Evolutionary conservation across 2,329 filamentous ascomycete species (phyloP).

Genomic region (Aspergillus uvarum): DNA sequence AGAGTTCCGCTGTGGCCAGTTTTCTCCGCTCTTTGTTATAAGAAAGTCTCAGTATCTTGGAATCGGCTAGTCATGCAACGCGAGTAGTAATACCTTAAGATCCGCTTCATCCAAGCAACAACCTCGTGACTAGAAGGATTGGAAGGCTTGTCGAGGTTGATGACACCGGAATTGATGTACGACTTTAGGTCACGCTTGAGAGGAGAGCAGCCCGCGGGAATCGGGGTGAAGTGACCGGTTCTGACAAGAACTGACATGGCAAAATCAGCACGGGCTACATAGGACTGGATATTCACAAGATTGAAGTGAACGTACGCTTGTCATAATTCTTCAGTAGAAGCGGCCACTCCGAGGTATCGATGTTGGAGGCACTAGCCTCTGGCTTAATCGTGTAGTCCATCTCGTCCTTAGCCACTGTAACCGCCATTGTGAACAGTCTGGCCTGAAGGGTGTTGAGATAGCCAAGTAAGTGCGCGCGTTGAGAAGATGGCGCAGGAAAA

Average conservation of each 20-base stretch:
- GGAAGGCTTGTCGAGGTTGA: slow-evolving; percentile 96
- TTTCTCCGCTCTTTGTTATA: slow-evolving; percentile 73
- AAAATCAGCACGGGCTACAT: slow-evolving; percentile 18
- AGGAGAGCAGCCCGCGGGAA: slow-evolving; percentile 87
- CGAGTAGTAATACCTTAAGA: slow-evolving; percentile 66
- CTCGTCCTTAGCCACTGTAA: slow-evolving; percentile 58
- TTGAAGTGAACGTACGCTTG: slow-evolving; percentile 63
- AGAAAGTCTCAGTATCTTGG: slow-evolving; percentile 20
- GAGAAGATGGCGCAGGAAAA: slow-evolving; percentile 22
- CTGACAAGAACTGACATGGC: slow-evolving; percentile 72
- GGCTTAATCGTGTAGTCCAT: slow-evolving; percentile 90
- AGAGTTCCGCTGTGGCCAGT: slow-evolving; percentile 98
- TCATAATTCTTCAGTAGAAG: slow-evolving; percentile 95
- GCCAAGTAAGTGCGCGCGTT: slow-evolving; percentile 20
- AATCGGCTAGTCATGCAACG: background rate
- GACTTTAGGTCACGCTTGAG: slow-evolving; percentile 93
- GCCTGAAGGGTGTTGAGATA: slow-evolving; percentile 20
- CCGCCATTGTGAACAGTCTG: slow-evolving; percentile 34
- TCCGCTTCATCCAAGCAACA: slow-evolving; percentile 98
- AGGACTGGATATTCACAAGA: background rate
- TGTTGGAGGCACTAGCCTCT: slow-evolving; percentile 71
- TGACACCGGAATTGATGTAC: slow-evolving; percentile 95
- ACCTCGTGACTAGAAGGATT: slow-evolving; percentile 99
- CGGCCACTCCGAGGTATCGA: slow-evolving; percentile 89
- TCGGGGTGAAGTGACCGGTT: slow-evolving; percentile 95